These are phyloP conservation scores for Malus hybrid DNA, from an alignment of 331 rosid genomes.

Conservation along the genomic window DNA sequence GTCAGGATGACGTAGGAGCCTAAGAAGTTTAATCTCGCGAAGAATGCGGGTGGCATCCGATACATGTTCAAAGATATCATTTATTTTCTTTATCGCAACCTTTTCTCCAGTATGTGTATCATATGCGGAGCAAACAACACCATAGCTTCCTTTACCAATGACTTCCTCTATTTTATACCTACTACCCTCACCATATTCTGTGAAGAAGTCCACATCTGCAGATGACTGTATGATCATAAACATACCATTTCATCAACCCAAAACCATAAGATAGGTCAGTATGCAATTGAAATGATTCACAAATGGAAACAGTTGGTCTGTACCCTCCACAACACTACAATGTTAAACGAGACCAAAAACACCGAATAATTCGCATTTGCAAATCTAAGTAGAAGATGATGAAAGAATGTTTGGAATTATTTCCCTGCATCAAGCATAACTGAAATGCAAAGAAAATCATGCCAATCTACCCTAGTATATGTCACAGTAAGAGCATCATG, in stretches of 20 bases:
- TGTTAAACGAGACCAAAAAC: not conserved
- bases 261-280: conserved; percentile 3
- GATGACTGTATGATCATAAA: conserved; percentile 50
- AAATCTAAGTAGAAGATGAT: not conserved
- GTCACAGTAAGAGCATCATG: not conserved
- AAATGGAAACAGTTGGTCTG: not conserved
- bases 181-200: conserved; percentile 97
- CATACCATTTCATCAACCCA: conserved; percentile 11
- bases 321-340: not conserved
- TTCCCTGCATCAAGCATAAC: too few species aligned
- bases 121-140: conserved; percentile 97
- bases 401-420: not conserved
- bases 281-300: not conserved
- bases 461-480: too few species aligned
- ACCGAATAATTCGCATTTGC: not conserved
- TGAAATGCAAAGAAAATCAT: too few species aligned
- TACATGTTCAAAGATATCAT: conserved; percentile 97
- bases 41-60: conserved; percentile 98
- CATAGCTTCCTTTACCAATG: conserved; percentile 99
- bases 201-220: conserved; percentile 89
- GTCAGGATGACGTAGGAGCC: conserved; percentile 93
- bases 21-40: conserved; percentile 97
- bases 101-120: conserved; percentile 88
- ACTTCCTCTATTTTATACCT: conserved; percentile 98
- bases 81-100: conserved; percentile 96